Conservation (phyloP, 129 eudicot genomes). For the Saposhnikovia divaricata region DNA sequence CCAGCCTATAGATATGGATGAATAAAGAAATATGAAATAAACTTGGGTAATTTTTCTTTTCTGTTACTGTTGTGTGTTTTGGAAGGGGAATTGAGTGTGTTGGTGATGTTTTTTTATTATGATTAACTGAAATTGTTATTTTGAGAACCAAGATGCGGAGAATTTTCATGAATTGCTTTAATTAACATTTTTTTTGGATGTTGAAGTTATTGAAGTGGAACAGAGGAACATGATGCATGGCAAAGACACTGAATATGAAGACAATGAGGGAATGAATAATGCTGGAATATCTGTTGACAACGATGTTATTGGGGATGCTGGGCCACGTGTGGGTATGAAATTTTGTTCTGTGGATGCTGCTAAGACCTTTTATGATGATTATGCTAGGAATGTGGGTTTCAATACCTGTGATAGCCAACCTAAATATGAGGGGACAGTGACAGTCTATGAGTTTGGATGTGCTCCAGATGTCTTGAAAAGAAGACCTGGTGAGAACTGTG, state of each 20-base stretch:
- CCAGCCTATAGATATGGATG: background rate
- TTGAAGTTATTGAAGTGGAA: constrained; percentile 36
- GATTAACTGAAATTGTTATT: background rate
- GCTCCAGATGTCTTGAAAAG: constrained; percentile 30
- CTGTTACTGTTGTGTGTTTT: background rate
- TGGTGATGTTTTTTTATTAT: background rate
- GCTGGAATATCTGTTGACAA: constrained; percentile 27
- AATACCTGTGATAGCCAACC: constrained; percentile 34
- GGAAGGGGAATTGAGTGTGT: background rate
- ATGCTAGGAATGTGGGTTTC: constrained; percentile 67
- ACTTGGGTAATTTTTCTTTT: background rate
- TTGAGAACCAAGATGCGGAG: constrained; percentile 14
- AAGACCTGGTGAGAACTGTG: constrained; percentile 44
- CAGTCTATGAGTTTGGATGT: constrained; percentile 38
- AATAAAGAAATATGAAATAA: background rate
- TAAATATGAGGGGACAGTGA: constrained; percentile 26
- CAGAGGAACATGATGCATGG: constrained; percentile 39
- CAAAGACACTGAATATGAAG: constrained; percentile 37
- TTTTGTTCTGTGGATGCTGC: constrained; percentile 64
- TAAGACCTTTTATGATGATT: constrained; percentile 52
- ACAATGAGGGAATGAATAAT: constrained; percentile 33
- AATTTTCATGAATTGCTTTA: background rate
- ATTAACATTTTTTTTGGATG: constrained; percentile 22
- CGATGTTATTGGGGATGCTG: constrained; percentile 31
- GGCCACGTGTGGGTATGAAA: constrained; percentile 65